phyloP scores from a whole-genome alignment of 2,329 filamentous ascomycete genomes.

The Chaetomium olivaceum region DNA sequence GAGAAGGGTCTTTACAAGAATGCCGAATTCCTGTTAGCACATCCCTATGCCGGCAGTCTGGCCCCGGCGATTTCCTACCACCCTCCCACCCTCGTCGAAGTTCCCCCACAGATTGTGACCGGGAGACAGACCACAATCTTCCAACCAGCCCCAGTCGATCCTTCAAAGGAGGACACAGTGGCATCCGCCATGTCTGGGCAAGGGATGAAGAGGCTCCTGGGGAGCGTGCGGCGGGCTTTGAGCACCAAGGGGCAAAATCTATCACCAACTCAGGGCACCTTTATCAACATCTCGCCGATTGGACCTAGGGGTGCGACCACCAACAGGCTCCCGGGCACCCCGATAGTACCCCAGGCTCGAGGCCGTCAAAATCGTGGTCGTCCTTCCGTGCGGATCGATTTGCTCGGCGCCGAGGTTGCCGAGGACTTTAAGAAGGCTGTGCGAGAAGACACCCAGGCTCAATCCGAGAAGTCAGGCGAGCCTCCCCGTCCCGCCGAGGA shows the following conservation, averaged over 20 bases:
- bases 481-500: conserved; percentile 30
- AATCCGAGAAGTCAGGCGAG: conserved; percentile 38
- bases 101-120: conserved; percentile 54
- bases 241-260: conserved; percentile 58
- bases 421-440: conserved; percentile 79
- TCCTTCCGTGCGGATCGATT: conserved; percentile 70
- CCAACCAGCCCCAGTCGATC: conserved; percentile 41
- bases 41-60: conserved; percentile 76
- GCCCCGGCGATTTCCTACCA: conserved; percentile 81
- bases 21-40: conserved; percentile 59
- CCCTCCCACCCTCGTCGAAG: conserved; percentile 80
- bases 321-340: conserved; percentile 60
- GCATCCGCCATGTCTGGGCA: conserved; percentile 65
- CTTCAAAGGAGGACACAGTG: conserved; percentile 46
- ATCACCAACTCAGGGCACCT: conserved; percentile 49
- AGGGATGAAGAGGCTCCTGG: conserved; percentile 82
- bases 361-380: conserved; percentile 47
- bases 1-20: conserved; percentile 56
- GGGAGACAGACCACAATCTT: conserved; percentile 58
- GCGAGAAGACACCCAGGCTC: conserved; percentile 60
- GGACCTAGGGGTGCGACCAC: conserved; percentile 55
- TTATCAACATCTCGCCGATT: conserved; percentile 51
- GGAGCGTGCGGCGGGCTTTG: conserved; percentile 79
- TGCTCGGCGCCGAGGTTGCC: conserved; percentile 74
- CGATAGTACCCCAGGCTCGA: conserved; percentile 59